Evolutionary conservation across 345 rosid genomes (phyloP).

Genomic region (Gossypium thurberi): DNA sequence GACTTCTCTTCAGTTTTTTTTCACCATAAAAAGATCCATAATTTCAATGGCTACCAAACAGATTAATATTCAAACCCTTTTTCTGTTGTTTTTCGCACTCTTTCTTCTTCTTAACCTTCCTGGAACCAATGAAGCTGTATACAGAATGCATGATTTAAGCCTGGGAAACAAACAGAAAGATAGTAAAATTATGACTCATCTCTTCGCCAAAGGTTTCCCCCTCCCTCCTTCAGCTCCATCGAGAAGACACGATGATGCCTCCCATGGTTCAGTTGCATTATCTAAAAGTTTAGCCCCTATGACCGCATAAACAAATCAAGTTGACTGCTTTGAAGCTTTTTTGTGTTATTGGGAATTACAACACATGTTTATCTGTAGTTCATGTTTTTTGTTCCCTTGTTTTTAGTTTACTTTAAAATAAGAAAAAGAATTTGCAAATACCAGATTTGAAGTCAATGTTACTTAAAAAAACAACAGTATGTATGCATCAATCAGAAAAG

Average conservation of each 20-base stretch:
- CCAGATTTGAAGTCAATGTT: too few species aligned
- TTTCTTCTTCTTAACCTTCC: slow-evolving; percentile 14
- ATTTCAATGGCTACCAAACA: slow-evolving; percentile 20
- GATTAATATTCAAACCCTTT: background rate
- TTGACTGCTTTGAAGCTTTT: too few species aligned
- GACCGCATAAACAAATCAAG: too few species aligned
- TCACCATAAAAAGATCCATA: background rate
- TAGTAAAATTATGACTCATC: background rate
- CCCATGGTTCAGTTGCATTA: background rate
- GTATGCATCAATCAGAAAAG: too few species aligned
- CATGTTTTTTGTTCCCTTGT: too few species aligned
- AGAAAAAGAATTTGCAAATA: too few species aligned
- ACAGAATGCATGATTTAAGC: background rate
- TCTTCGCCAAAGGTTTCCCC: slow-evolving; percentile 17
- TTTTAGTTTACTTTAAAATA: too few species aligned
- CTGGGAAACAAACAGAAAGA: background rate
- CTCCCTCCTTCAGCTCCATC: slow-evolving; percentile 39
- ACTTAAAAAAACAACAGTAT: too few species aligned
- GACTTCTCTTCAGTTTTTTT: background rate
- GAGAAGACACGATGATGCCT: slow-evolving; percentile 15
- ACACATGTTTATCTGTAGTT: too few species aligned
- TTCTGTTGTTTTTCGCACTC: slow-evolving; percentile 12
- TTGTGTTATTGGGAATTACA: too few species aligned
- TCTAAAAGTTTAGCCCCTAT: background rate
- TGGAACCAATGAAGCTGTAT: background rate